Evolutionary conservation across 192 early-diverging fungal genomes (phyloP).

Genomic region (Entrophospora sp.): DNA sequence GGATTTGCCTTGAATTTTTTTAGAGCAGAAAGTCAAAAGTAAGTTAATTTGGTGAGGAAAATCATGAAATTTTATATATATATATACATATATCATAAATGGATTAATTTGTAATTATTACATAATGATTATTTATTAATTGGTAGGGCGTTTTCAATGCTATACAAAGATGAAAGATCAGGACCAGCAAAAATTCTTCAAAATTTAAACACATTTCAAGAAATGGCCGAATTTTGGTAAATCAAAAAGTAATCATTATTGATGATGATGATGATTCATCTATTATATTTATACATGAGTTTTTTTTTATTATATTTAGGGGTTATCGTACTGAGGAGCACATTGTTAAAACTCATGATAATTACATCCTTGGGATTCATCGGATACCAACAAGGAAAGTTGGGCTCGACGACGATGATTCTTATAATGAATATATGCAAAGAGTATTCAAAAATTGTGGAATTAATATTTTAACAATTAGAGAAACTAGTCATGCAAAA

Average conservation of each 20-base stretch:
- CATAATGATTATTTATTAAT: neutral
- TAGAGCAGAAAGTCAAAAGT: slow-evolving; percentile 23
- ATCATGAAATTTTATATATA: too few species aligned
- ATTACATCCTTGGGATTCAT: slow-evolving; percentile 77
- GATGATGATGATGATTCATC: neutral
- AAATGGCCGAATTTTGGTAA: slow-evolving; percentile 43
- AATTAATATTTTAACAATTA: too few species aligned
- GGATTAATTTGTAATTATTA: neutral
- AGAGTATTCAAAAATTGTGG: slow-evolving; percentile 25
- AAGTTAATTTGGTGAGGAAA: slow-evolving; percentile 7
- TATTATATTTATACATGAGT: neutral
- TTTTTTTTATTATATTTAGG: slow-evolving; percentile 36
- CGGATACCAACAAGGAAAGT: slow-evolving; percentile 53
- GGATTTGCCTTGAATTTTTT: slow-evolving; percentile 39
- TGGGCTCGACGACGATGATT: neutral
- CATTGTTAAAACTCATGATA: slow-evolving; percentile 74
- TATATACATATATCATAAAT: neutral
- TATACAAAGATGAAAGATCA: slow-evolving; percentile 6
- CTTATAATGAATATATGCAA: slow-evolving; percentile 25
- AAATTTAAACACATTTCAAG: slow-evolving; percentile 27
- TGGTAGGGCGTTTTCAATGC: neutral
- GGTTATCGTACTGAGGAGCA: slow-evolving; percentile 80
- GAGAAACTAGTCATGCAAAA: too few species aligned
- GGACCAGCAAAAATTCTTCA: slow-evolving; percentile 33
- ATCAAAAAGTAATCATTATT: neutral